These are phyloP conservation scores for Cladosporium colombiae DNA, from an alignment of 2,329 filamentous ascomycete species.

Conservation along the genomic window DNA sequence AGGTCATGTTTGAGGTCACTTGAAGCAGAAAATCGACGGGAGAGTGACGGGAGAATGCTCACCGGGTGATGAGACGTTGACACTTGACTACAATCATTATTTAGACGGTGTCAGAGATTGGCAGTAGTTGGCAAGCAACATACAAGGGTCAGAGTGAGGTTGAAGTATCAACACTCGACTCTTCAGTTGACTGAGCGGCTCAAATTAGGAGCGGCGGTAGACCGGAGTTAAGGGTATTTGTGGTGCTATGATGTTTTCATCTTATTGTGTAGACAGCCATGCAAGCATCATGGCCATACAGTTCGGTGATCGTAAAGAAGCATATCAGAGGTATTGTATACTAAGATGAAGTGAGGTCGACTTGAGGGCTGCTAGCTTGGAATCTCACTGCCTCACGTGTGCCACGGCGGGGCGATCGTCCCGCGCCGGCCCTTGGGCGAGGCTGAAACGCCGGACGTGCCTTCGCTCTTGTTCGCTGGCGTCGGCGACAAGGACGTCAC, in stretches of 20 bases:
- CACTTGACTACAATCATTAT: not conserved
- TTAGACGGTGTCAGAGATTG: not conserved
- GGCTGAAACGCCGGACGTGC: not conserved
- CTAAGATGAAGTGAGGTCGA: not conserved
- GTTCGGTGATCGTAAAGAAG: not conserved
- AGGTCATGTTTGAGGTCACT: not conserved
- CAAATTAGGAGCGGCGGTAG: not conserved
- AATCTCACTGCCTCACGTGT: not conserved
- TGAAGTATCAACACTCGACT: not conserved
- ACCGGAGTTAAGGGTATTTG: not conserved
- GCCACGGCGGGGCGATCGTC: not conserved
- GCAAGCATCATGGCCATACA: not conserved
- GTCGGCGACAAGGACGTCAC: not conserved
- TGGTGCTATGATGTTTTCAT: not conserved
- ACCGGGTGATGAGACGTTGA: not conserved
- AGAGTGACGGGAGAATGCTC: not conserved
- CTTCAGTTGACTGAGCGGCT: not conserved
- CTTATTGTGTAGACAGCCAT: not conserved
- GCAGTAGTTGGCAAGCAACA: not conserved
- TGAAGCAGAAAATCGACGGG: not conserved
- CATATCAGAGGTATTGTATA: not conserved
- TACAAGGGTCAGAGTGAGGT: not conserved
- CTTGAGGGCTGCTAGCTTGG: not conserved
- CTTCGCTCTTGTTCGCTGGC: not conserved
- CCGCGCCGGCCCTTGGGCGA: not conserved